These are phyloP conservation scores for Suillus subalutaceus DNA, from an alignment of 768 basidiomycete species.

Conservation along the genomic window DNA sequence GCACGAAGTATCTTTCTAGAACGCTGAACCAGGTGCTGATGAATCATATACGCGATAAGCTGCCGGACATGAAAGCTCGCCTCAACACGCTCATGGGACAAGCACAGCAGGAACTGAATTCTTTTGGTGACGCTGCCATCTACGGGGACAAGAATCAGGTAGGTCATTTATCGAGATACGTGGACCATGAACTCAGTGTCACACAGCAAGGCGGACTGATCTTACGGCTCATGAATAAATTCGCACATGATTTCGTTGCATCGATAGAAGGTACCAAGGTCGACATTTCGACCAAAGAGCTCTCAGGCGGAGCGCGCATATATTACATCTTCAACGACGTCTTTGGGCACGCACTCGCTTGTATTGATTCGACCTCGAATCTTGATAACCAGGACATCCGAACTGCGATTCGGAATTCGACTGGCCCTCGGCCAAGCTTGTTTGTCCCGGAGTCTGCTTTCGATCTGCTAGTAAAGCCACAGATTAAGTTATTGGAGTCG, in stretches of 20 bases:
- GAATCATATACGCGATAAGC: constrained; percentile 97
- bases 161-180: constrained; percentile 17
- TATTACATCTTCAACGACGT: constrained; percentile 99
- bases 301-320: constrained; percentile 96
- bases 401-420: constrained; percentile 97
- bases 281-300: constrained; percentile 96
- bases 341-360: constrained; percentile 89
- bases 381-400: constrained; percentile 94
- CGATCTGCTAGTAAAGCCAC: constrained; percentile 95
- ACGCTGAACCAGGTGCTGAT: constrained; percentile 94
- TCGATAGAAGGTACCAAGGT: constrained; percentile 97
- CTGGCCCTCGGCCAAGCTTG: constrained; percentile 92
- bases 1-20: constrained; percentile 93
- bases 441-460: constrained; percentile 98
- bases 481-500: constrained; percentile 94
- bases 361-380: constrained; percentile 89
- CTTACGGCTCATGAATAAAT: constrained; percentile 97
- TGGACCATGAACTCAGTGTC: constrained; percentile 16
- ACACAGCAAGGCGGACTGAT: constrained; percentile 82
- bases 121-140: constrained; percentile 92
- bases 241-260: constrained; percentile 94
- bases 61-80: constrained; percentile 99
- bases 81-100: constrained; percentile 98
- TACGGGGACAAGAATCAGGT: constrained; percentile 91
- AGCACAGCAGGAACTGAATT: constrained; percentile 96